Evolutionary conservation across 73 alveolate species (phyloP).

Genomic region (Paramecium bursaria): DNA sequence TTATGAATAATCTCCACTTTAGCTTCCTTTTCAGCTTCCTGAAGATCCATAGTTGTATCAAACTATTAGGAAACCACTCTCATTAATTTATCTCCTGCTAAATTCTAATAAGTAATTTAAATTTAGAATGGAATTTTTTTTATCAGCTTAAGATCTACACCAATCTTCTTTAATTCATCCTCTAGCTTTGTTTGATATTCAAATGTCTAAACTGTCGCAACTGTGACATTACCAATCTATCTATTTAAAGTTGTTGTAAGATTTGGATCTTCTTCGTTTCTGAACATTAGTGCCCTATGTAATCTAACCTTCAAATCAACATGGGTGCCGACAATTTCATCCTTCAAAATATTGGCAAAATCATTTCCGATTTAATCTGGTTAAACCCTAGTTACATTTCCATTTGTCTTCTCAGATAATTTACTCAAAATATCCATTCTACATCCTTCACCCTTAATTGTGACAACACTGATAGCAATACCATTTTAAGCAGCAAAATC

Average conservation of each 20-base stretch:
- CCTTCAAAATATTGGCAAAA: conserved; percentile 84
- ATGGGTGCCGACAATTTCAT: conserved; percentile 87
- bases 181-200: conserved; percentile 82
- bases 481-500: conserved; percentile 85
- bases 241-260: conserved; percentile 74
- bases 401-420: conserved; percentile 90
- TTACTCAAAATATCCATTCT: conserved; percentile 79
- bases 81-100: conserved; percentile 82
- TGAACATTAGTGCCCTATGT: conserved; percentile 87
- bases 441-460: conserved; percentile 94
- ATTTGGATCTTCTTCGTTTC: conserved; percentile 81
- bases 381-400: conserved; percentile 87
- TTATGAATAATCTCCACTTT: conserved; percentile 80
- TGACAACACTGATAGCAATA: conserved; percentile 78
- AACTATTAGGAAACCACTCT: conserved; percentile 80
- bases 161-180: conserved; percentile 73
- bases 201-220: conserved; percentile 82
- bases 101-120: conserved; percentile 77
- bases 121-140: conserved; percentile 86
- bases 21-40: conserved; percentile 80
- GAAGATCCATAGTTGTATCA: conserved; percentile 78
- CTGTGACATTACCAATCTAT: conserved; percentile 89
- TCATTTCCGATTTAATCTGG: conserved; percentile 85
- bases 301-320: conserved; percentile 81
- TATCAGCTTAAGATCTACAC: conserved; percentile 72